These are phyloP conservation scores for Naganishia onofrii DNA, from an alignment of 768 basidiomycete species.

Conservation along the genomic window DNA sequence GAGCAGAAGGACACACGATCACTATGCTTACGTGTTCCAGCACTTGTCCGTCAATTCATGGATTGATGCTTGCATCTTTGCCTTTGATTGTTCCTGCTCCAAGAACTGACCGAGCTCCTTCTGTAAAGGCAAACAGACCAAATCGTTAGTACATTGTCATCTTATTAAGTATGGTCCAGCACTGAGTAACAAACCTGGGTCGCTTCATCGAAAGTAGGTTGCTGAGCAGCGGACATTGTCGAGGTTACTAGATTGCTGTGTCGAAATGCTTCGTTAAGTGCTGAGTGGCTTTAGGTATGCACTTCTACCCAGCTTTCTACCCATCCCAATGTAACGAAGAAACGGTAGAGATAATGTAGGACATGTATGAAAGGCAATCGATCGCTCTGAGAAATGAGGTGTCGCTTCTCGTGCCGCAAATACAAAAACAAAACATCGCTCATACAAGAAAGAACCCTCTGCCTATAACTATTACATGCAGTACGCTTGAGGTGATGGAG, in stretches of 20 bases:
- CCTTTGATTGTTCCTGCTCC: slow-evolving; percentile 77
- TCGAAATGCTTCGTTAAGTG: neutral
- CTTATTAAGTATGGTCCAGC: neutral
- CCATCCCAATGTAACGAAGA: neutral
- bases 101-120: slow-evolving; percentile 78
- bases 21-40: slow-evolving; percentile 77
- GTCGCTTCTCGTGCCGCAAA: neutral
- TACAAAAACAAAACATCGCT: neutral
- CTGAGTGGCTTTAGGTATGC: neutral
- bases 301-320: too few species aligned
- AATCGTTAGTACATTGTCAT: neutral
- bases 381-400: neutral
- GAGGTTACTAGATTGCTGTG: neutral
- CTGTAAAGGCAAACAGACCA: slow-evolving; percentile 53
- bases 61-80: slow-evolving; percentile 64
- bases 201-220: slow-evolving; percentile 49
- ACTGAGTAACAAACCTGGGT: slow-evolving; percentile 39
- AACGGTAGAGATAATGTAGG: neutral
- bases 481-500: neutral
- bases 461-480: neutral
- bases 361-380: slow-evolving; percentile 7
- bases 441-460: neutral
- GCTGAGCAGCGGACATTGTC: slow-evolving; percentile 34
- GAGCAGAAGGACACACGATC: neutral
- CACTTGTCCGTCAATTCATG: slow-evolving; percentile 78